These are phyloP conservation scores for Xylariales sp. DNA, from an alignment of 2,329 filamentous ascomycete species.

Conservation along the genomic window DNA sequence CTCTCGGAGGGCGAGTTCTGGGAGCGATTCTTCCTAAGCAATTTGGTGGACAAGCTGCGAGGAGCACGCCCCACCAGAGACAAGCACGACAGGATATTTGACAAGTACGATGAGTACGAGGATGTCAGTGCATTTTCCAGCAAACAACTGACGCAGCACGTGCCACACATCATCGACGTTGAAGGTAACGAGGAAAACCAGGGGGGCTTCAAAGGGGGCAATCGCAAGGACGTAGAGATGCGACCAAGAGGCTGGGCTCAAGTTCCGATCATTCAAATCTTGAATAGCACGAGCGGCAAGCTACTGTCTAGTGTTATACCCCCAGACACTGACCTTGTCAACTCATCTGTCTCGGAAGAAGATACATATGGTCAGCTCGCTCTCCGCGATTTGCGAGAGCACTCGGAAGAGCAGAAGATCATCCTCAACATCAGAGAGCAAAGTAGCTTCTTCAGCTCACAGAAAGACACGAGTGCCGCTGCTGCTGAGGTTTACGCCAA, in stretches of 20 bases:
- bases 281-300: slow-evolving; percentile 90
- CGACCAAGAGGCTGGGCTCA: slow-evolving; percentile 65
- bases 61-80: slow-evolving; percentile 86
- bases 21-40: slow-evolving; percentile 89
- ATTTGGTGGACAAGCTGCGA: slow-evolving; percentile 84
- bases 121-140: slow-evolving; percentile 52
- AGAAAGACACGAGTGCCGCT: slow-evolving; percentile 41
- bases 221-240: slow-evolving; percentile 88
- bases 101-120: slow-evolving; percentile 76
- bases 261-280: slow-evolving; percentile 80
- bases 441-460: slow-evolving; percentile 70
- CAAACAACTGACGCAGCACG: slow-evolving; percentile 56
- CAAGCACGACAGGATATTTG: slow-evolving; percentile 71
- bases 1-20: slow-evolving; percentile 80
- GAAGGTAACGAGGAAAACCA: slow-evolving; percentile 95
- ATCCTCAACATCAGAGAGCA: slow-evolving; percentile 87
- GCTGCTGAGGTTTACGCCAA: slow-evolving; percentile 55
- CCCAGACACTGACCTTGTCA: slow-evolving; percentile 65
- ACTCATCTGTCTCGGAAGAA: slow-evolving; percentile 65
- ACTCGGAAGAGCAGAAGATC: slow-evolving; percentile 71
- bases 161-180: slow-evolving; percentile 87
- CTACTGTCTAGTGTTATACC: slow-evolving; percentile 85
- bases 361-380: slow-evolving; percentile 70
- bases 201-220: slow-evolving; percentile 75
- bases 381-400: slow-evolving; percentile 74